Conservation (phyloP, 441 rosid genomes). For the Capsella rubella region DNA sequence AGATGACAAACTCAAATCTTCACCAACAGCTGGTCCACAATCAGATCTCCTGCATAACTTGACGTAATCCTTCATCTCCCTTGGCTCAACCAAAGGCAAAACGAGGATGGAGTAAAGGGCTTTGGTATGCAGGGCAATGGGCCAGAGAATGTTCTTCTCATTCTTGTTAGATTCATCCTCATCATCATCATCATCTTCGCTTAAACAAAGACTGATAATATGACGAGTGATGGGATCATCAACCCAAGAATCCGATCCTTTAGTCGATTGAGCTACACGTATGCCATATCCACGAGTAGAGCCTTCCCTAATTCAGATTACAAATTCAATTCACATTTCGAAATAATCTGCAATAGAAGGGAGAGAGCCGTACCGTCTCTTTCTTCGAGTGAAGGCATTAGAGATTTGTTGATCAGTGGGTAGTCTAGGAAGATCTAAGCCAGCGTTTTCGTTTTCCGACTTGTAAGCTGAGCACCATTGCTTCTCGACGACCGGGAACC, state of each 20-base stretch:
- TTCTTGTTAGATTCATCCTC: conserved; percentile 47
- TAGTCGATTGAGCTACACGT: conserved; percentile 66
- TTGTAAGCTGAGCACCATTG: conserved; percentile 76
- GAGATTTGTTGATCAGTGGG: conserved; percentile 80
- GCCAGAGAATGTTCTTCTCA: conserved; percentile 69
- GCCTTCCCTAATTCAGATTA: conserved; percentile 68
- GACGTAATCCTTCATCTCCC: conserved; percentile 63
- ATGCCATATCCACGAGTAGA: conserved; percentile 82
- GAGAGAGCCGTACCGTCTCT: conserved; percentile 53
- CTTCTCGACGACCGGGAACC: conserved; percentile 85
- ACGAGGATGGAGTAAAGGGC: conserved; percentile 66
- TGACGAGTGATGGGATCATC: conserved; percentile 97
- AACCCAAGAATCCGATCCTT: conserved; percentile 93
- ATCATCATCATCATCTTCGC: conserved; percentile 57
- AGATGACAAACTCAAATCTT: conserved; percentile 71
- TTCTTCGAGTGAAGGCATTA: conserved; percentile 67
- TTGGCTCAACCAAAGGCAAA: conserved; percentile 79
- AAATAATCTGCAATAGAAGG: neutral
- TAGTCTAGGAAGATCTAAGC: conserved; percentile 52
- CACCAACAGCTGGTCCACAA: conserved; percentile 82
- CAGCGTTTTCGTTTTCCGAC: conserved; percentile 47
- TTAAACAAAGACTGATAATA: conserved; percentile 65
- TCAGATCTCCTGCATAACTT: conserved; percentile 67
- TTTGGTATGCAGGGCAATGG: conserved; percentile 75
- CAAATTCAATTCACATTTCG: conserved; percentile 9